Evolutionary conservation across 345 rosid species (phyloP), one percentile per base, ranked within the genome.

Genomic region (Lumnitzera littorea): DNA sequence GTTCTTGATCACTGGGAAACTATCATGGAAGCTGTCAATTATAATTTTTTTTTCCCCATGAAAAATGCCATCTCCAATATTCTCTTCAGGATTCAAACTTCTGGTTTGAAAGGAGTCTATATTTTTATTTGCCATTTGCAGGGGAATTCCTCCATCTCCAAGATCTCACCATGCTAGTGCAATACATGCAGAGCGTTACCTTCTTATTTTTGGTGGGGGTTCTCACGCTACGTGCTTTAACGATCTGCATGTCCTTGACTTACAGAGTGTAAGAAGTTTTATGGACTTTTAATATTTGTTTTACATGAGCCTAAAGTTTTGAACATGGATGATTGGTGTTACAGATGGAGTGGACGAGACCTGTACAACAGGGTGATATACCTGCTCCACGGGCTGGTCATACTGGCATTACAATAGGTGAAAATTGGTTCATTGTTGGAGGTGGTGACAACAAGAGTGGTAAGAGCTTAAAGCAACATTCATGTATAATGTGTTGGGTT

Each of bases 331-430:
- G 36, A 62, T 80, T 46, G 62, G 62, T 53, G 69, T 61, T 54
- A 54, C 69, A 95, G 99, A 85, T 91, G 99, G 99, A 95, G 68
- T 95, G 98, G 99, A 84, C 98, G 53, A 82, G 88, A 74, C 99
- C 98, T 24, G 76, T 81, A 54, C 98, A 88, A 68, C 96, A 88
- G 67, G 99, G 98, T 60, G 88, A 88, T 57, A 76, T 81, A 75
- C 99, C 99, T 58, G 73, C 90, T 66, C 78, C 98, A 29, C 80
- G 99, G 64, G 88, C 99, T 73, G 99, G 99, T 66, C 99, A 95
- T 78, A 95, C 98, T 5, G 85, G 99, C 53, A 94, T 83, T 55
- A 83, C 96, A 41, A 68, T 95, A 64, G 99, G 99, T n/a, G 99
- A 95, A 74, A 95, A 88, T 71, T 95, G 99, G 99, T 95, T 91